These are phyloP conservation scores for Pseudozyma hubeiensis DNA, from an alignment of 1,284 basidiomycete species.

Conservation along the genomic window DNA sequence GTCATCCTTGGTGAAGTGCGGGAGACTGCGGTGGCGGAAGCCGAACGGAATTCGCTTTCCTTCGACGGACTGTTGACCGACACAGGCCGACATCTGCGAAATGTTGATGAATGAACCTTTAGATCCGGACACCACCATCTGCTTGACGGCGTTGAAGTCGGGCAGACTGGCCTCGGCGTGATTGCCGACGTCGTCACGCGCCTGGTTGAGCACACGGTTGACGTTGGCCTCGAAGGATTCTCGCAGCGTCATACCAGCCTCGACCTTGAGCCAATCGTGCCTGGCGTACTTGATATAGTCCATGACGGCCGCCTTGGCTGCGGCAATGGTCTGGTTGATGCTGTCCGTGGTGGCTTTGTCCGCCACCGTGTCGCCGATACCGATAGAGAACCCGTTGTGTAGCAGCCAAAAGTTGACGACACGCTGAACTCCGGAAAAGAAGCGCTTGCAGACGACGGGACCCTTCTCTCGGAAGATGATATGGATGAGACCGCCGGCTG, in stretches of 20 bases:
- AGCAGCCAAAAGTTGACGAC: constrained; percentile 99
- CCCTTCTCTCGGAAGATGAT: constrained; percentile 98
- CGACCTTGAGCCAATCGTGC: constrained; percentile 65
- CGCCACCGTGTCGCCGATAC: constrained; percentile 98
- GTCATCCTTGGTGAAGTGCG: constrained; percentile 98
- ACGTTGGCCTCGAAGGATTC: constrained; percentile 97
- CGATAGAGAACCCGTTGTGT: constrained; percentile 98
- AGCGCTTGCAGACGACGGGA: constrained; percentile 87
- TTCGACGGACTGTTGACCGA: constrained; percentile 98
- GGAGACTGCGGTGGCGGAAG: constrained; percentile 93
- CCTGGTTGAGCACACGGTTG: constrained; percentile 90
- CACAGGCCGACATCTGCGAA: constrained; percentile 99
- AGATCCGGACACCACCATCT: constrained; percentile 99
- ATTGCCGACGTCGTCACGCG: constrained; percentile 94
- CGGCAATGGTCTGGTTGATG: constrained; percentile 85
- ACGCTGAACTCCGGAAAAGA: constrained; percentile 93
- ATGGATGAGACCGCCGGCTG: constrained; percentile 89
- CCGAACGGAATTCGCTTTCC: constrained; percentile 98
- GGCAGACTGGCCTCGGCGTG: constrained; percentile 95
- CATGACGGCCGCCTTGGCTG: constrained; percentile 75
- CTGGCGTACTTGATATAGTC: constrained; percentile 64
- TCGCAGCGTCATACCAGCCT: constrained; percentile 95
- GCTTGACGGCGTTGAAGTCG: constrained; percentile 99
- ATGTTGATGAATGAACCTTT: constrained; percentile 96
- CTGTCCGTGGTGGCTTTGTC: constrained; percentile 84